Evolutionary conservation across 1,284 basidiomycete species (phyloP), one percentile per base, ranked within the genome.

Genomic region (Xerocomus nothofagi): DNA sequence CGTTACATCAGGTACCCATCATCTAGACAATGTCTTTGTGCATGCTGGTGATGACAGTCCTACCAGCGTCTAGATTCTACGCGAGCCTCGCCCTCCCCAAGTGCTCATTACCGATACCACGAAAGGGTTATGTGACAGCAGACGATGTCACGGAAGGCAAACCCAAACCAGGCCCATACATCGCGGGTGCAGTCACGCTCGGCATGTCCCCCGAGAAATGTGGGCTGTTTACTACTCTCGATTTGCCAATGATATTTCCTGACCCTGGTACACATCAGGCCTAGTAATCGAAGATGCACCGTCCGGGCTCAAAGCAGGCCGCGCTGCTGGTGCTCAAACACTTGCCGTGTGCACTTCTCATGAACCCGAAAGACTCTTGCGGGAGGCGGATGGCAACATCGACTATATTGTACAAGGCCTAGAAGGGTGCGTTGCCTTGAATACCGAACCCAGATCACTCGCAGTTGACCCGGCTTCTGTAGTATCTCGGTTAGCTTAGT

Each of bases 281-380:
- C 73, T 93, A 50, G 91, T 93, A 6, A 74, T 93, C 12, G 91
- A 93, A 62, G 91, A 93, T 65, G 91, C 91, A 1, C 86, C 90
- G 4, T 84, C 86, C 6, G 91, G 91, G 0, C 71, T 93, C 47
- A 75, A 72, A 52, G 76, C 88, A 15, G 91, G 90, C 9, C 80
- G 79, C 39, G 82, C 84, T 6, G 85, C 89, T n/a, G 89, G 89
- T 15, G 76, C 84, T 38, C 75, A 69, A 38, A 87, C 88, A 0
- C 73, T 93, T 12, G 91, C 84, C 1, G 86, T 92, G 2, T 89
- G 88, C 61, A 93, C 91, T n/a, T 88, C 86, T 6, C 86, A 91
- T 53, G 61, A 77, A 18, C 72, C 78, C n/a, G 71, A 78, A 27
- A 38, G 15, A 17, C 53, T 66, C 23, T 33, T 51, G 39, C 48